Evolutionary conservation across 1,284 basidiomycete genomes (phyloP), one percentile per base, ranked within the genome.

Genomic region (Trichosporon coremiiforme): DNA sequence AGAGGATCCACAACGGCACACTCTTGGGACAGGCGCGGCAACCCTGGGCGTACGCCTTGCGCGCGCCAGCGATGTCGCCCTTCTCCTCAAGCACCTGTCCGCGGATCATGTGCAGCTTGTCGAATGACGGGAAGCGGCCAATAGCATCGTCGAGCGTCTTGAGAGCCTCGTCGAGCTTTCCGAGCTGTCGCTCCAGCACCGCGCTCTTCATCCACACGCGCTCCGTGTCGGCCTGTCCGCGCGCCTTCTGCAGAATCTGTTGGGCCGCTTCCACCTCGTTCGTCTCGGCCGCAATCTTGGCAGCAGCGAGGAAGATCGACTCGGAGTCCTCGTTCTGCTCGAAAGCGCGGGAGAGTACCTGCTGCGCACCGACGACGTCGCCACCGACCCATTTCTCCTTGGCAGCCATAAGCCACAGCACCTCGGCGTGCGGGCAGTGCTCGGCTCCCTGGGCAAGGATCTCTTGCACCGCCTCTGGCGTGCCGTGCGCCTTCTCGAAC

Each of bases 141-240:
- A 96, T 86, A 0, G 92, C 95, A 15, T 88, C 85, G n/a, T 88
- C 86, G 13, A 94, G 86, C 0, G 91, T 91, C 73, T 88, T 85
- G 7, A 98, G 86, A 0, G 95, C 94, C 4, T 86, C 87, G n/a
- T 88, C 86, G 5, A 88, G 84, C 71, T 90, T 87, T 1, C 91
- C 91, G 79, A 95, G 91, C 79, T 96, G 91, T 4, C 95, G 88
- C 80, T 98, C 95, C 75, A 99, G 94, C 0, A 94, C 91, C 0
- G 92, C 95, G 5, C 92, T 94, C 83, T 99, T 99, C 92, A 98
- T 93, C 96, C 96, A 99, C 68, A 95, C 95, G 80, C 94, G 85
- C 76, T 95, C 90, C 0, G 95, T 96, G 77, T 93, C 91, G 0
- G 95, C 95, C 29, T 96, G 92, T 12, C 88, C 90, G 68, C 95